Base-by-base conservation (phyloP, 352 stramenopile species). In the Phytophthora colocasiae region DNA sequence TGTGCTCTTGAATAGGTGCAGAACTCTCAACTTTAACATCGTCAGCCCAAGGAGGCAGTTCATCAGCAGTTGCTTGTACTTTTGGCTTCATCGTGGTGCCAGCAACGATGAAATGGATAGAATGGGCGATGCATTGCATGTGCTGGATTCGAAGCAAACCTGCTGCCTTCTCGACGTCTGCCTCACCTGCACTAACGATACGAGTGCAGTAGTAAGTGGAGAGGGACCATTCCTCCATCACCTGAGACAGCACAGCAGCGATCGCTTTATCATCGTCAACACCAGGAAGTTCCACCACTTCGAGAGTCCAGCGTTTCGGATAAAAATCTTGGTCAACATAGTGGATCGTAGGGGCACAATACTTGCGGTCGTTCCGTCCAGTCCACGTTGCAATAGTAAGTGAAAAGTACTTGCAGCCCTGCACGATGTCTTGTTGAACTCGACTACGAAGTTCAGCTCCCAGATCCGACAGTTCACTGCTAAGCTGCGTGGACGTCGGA, bases 341-440 rank as follows among this genome's bases (percentile, higher is more conserved):
- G 47, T 64, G 47, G 36, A 59, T 56, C 2, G 59, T 61, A 29
- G 52, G 51, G 3, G 50, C 44, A 17, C 62, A 63, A 14, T 60
- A 63, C 29, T 40, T 59, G 14, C 22, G 52, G 1, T n/a, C 53
- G 22, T 69, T 55, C 22, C 53, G 17, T 10, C 17, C 34, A n/a
- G 53, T 50, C 61, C 45, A 69, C 7, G 63, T 64, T 15, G 63
- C 39, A 8, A 11, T 19, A 6, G 61, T 69, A 1, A 63, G 9
- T 10, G 51, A 69, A 40, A 47, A 58, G n/a, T 45, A 69, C 44
- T 34, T 50, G 11, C 2, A 34, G 6, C 29, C 52, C 8, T 34
- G 31, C 10, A 34, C 8, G 4, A 34, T 34, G 31, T 34, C 31
- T 11, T 34, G 31, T 34, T 34, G 31, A 34, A 34, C 31, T 34